Percentiles rank a stretch among this genome's conserved stretches.
These are phyloP conservation scores for Osmanthus fragrans DNA, from an alignment of 257 asterid species.

Conservation along the genomic window DNA sequence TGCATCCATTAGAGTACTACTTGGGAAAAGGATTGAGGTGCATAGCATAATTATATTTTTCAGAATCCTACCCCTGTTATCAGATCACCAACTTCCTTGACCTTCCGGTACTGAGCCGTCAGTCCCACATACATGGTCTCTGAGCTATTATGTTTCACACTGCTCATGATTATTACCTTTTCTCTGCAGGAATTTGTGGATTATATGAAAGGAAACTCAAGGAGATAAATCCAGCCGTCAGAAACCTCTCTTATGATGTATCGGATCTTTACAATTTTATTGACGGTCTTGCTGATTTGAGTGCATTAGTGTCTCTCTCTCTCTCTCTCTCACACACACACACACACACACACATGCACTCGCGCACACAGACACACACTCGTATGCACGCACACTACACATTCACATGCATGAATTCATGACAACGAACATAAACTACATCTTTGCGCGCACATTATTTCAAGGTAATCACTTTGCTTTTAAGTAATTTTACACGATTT, in stretches of 20 bases:
- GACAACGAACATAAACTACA: neutral
- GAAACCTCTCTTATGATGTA: conserved; percentile 80
- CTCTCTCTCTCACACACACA: neutral
- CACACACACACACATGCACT: neutral
- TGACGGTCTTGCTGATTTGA: conserved; percentile 86
- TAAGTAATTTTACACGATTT: neutral
- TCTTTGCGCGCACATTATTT: neutral
- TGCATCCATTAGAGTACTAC: too few relatives aligned
- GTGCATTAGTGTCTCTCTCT: conserved; percentile 76
- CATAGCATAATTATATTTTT: neutral
- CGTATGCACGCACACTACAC: neutral
- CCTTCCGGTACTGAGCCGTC: too few relatives aligned
- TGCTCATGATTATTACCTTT: neutral
- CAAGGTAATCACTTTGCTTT: neutral
- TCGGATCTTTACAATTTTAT: conserved; percentile 85
- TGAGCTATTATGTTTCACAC: neutral
- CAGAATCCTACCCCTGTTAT: too few relatives aligned
- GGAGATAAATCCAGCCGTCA: conserved; percentile 76
- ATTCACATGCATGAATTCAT: neutral
- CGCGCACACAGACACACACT: neutral
- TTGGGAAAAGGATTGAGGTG: too few relatives aligned
- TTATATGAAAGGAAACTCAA: conserved; percentile 84
- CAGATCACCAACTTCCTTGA: too few relatives aligned
- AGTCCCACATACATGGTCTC: too few relatives aligned
- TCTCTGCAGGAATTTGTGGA: conserved; percentile 77